These are phyloP conservation scores for Boletus sp. DNA, from an alignment of 1,284 basidiomycete species.

Conservation along the genomic window DNA sequence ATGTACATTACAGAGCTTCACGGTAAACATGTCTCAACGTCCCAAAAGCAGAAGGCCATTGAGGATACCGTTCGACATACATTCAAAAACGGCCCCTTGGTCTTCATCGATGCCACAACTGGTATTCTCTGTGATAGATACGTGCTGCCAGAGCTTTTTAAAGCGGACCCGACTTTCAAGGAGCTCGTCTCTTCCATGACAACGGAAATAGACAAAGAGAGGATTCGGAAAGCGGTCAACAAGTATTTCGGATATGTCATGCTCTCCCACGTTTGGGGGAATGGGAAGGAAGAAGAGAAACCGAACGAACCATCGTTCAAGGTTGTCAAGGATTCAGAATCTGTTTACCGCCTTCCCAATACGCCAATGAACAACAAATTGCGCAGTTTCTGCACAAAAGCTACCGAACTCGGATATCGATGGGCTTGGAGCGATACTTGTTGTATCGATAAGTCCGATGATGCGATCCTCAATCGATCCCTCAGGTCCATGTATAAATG, in stretches of 20 bases:
- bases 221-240: not conserved
- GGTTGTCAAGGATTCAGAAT: not conserved
- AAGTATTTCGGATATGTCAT: slow-evolving; percentile 10
- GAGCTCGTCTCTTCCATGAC: slow-evolving; percentile 7
- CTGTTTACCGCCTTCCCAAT: not conserved
- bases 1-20: not conserved
- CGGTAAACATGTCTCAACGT: not conserved
- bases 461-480: not conserved
- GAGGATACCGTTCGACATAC: not conserved
- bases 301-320: slow-evolving; percentile 4
- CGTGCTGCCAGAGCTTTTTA: not conserved
- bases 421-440: not conserved
- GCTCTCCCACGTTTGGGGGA: slow-evolving; percentile 14
- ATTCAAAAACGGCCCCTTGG: not conserved
- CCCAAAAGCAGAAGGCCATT: not conserved
- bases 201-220: not conserved
- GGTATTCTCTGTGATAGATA: slow-evolving; percentile 2
- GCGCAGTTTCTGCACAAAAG: slow-evolving; percentile 8
- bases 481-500: slow-evolving; percentile 15
- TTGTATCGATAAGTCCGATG: slow-evolving; percentile 8
- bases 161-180: not conserved
- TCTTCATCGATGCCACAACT: slow-evolving; percentile 5
- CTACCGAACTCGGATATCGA: not conserved
- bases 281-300: slow-evolving; percentile 6
- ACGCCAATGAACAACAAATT: slow-evolving; percentile 6